These are phyloP conservation scores for Pugionium dolabratum DNA, from an alignment of 345 rosid genomes.

Conservation along the genomic window DNA sequence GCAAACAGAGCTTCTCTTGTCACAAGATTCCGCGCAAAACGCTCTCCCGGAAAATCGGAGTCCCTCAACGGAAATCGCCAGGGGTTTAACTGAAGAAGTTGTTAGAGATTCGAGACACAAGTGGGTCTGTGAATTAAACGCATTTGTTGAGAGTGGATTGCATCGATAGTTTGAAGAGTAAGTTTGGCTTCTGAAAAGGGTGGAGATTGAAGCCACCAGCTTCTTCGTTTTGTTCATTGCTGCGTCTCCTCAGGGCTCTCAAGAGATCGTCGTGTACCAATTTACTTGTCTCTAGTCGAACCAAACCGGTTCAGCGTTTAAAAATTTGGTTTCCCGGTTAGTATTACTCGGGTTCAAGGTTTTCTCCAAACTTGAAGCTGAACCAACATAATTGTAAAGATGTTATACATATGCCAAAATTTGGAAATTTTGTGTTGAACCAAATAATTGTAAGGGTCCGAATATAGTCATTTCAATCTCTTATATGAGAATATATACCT, in stretches of 20 bases:
- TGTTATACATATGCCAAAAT: no score
- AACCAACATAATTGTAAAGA: no score
- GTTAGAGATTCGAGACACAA: constrained; percentile 31
- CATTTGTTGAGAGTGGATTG: constrained; percentile 21
- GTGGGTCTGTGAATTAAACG: constrained; percentile 22
- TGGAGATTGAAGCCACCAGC: constrained; percentile 45
- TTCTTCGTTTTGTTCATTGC: constrained; percentile 50
- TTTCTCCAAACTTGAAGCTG: no score
- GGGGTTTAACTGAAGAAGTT: constrained; percentile 10
- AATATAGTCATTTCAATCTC: no score
- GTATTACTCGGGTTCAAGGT: not conserved
- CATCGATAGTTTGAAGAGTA: constrained; percentile 21
- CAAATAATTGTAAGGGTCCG: no score
- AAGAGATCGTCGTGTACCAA: not conserved
- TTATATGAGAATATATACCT: no score
- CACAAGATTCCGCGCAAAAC: constrained; percentile 45
- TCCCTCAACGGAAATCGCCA: constrained; percentile 7
- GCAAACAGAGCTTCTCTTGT: constrained; percentile 42
- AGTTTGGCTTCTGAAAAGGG: constrained; percentile 31
- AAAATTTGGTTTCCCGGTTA: not conserved
- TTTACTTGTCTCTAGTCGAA: not conserved
- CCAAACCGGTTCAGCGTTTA: constrained; percentile 7
- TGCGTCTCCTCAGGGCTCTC: not conserved
- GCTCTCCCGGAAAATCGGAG: constrained; percentile 36
- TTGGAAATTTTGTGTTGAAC: no score